Conservation (phyloP, 352 stramenopile genomes). For the Elongisporangium undulatum region DNA sequence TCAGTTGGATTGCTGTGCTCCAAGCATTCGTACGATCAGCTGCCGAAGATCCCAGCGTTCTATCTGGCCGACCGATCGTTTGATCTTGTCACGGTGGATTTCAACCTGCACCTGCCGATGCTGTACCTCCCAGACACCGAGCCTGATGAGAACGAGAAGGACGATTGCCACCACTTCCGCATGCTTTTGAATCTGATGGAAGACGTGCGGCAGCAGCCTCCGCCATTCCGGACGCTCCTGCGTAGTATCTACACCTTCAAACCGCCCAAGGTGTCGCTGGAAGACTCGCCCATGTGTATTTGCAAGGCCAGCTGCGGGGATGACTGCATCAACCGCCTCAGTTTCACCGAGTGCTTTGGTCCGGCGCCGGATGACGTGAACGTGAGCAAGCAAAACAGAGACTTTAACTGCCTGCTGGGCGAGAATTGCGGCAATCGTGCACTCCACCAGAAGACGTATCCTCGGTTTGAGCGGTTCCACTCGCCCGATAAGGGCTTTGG, state of each 20-base stretch:
- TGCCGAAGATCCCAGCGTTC: conserved; percentile 74
- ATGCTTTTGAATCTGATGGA: conserved; percentile 63
- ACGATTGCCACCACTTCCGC: conserved; percentile 80
- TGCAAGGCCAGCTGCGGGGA: conserved; percentile 84
- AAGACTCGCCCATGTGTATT: conserved; percentile 75
- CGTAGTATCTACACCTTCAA: conserved; percentile 89
- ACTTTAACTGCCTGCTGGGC: conserved; percentile 90
- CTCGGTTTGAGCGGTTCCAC: conserved; percentile 70
- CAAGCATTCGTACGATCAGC: conserved; percentile 71
- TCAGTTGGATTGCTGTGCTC: conserved; percentile 90
- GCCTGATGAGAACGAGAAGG: conserved; percentile 33
- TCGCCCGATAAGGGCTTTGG: conserved; percentile 90
- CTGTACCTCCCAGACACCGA: conserved; percentile 77
- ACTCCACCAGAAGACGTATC: conserved; percentile 80
- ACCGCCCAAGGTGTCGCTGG: conserved; percentile 59
- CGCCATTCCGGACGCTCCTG: conserved; percentile 68
- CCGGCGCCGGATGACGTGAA: conserved; percentile 54
- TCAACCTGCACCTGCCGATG: conserved; percentile 63
- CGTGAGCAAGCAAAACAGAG: conserved; percentile 62
- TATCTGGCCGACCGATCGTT: conserved; percentile 60
- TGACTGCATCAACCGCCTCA: conserved; percentile 92
- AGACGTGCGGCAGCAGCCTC: conserved; percentile 66
- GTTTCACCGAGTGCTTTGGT: conserved; percentile 91
- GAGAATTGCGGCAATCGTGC: conserved; percentile 90
- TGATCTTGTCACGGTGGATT: conserved; percentile 74